phyloP scores from a whole-genome alignment of 2,329 filamentous ascomycete genomes.

The Microthyrium microscopicum region DNA sequence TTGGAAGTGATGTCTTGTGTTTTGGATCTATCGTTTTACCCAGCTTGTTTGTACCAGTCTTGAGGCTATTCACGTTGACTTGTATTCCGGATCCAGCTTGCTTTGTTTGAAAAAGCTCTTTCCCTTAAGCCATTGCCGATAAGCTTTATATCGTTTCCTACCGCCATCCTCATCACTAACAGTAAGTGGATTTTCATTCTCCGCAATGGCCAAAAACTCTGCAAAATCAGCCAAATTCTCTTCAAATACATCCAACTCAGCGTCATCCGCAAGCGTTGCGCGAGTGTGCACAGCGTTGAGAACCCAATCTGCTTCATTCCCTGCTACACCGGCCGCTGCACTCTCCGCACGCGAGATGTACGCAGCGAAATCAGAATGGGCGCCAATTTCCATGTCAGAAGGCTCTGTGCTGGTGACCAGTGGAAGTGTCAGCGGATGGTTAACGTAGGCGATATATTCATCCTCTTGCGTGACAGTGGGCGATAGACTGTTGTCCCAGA shows the following conservation, averaged over 20 bases:
- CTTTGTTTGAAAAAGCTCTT: slow-evolving; percentile 93
- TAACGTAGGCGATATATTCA: slow-evolving; percentile 80
- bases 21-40: too few relatives aligned
- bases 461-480: slow-evolving; percentile 71
- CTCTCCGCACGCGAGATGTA: slow-evolving; percentile 48
- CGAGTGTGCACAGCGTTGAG: not conserved
- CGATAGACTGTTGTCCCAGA: slow-evolving; percentile 72
- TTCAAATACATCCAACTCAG: slow-evolving; percentile 19
- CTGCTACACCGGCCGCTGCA: slow-evolving; percentile 11
- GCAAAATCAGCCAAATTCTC: slow-evolving; percentile 57
- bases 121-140: slow-evolving; percentile 82
- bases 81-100: slow-evolving; percentile 36
- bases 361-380: slow-evolving; percentile 54
- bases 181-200: slow-evolving; percentile 64
- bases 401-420: slow-evolving; percentile 57
- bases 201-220: slow-evolving; percentile 57
- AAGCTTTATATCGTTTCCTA: slow-evolving; percentile 95
- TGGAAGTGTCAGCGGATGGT: slow-evolving; percentile 75
- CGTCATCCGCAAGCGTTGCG: not conserved
- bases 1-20: too few relatives aligned
- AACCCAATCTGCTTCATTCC: slow-evolving; percentile 3
- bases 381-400: slow-evolving; percentile 21
- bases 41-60: too few relatives aligned
- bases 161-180: slow-evolving; percentile 71
- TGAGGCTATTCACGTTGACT: too few relatives aligned